These are phyloP conservation scores for Schizophyllum amplum DNA, from an alignment of 1,284 basidiomycete species.

Conservation along the genomic window DNA sequence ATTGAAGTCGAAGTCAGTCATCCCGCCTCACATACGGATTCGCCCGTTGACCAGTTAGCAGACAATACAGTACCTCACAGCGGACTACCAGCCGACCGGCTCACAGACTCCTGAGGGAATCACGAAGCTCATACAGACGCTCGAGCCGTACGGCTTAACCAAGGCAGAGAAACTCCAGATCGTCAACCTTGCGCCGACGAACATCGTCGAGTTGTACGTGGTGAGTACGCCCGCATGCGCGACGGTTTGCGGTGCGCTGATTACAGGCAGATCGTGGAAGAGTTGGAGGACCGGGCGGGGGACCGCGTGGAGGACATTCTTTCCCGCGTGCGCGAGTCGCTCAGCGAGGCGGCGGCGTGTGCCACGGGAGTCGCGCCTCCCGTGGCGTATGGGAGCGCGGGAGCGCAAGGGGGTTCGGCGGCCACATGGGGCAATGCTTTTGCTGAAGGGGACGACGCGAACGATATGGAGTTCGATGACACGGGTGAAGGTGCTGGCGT, in stretches of 20 bases:
- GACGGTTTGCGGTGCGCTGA: background rate
- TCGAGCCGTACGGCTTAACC: slow-evolving; percentile 69
- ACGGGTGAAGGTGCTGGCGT: slow-evolving; percentile 57
- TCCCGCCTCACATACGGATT: background rate
- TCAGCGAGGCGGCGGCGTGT: slow-evolving; percentile 21
- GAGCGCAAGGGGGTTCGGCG: slow-evolving; percentile 20
- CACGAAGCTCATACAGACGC: slow-evolving; percentile 53
- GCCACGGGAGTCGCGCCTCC: background rate
- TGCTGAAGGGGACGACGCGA: slow-evolving; percentile 21
- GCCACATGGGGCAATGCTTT: background rate
- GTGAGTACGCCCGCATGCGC: slow-evolving; percentile 41
- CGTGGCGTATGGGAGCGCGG: slow-evolving; percentile 17
- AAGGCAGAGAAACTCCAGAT: slow-evolving; percentile 90
- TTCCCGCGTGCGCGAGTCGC: slow-evolving; percentile 43
- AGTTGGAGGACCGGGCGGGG: slow-evolving; percentile 76
- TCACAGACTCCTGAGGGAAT: slow-evolving; percentile 65
- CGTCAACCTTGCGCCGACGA: slow-evolving; percentile 79
- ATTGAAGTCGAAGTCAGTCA: slow-evolving; percentile 77
- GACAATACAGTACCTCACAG: slow-evolving; percentile 79
- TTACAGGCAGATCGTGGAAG: slow-evolving; percentile 72
- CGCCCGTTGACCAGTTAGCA: slow-evolving; percentile 24
- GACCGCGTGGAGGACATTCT: slow-evolving; percentile 66
- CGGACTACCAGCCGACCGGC: slow-evolving; percentile 61
- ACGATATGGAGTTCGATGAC: slow-evolving; percentile 50
- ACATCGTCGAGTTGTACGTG: slow-evolving; percentile 83